Conservation (phyloP, 164 flowering plant genomes). For the Vitis labrusca region DNA sequence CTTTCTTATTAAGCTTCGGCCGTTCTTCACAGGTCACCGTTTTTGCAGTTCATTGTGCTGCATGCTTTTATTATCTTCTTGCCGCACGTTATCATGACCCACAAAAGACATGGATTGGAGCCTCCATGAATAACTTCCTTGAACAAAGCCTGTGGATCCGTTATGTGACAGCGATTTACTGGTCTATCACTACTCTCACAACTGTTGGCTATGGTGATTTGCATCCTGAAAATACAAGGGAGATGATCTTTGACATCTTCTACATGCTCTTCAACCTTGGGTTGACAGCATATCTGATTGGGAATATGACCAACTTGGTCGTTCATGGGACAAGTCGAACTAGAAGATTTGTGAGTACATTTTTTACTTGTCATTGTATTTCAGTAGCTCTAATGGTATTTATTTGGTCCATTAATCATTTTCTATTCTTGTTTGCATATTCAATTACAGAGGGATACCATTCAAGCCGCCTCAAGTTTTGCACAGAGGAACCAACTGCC, state of each 20-base stretch:
- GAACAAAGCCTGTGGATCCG: conserved; percentile 53
- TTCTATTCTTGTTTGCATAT: neutral
- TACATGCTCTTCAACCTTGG: conserved; percentile 98
- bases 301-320: conserved; percentile 98
- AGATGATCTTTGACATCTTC: conserved; percentile 82
- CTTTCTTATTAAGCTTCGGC: neutral
- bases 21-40: conserved; percentile 68
- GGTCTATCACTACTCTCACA: conserved; percentile 95
- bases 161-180: conserved; percentile 84
- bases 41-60: conserved; percentile 94
- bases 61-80: conserved; percentile 79
- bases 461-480: conserved; percentile 92
- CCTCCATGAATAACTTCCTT: conserved; percentile 40
- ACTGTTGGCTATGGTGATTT: conserved; percentile 97
- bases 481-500: conserved; percentile 82
- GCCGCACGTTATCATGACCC: conserved; percentile 72
- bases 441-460: conserved; percentile 70
- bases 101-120: conserved; percentile 73
- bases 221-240: conserved; percentile 78
- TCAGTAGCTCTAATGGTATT: neutral
- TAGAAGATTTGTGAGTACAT: conserved; percentile 72
- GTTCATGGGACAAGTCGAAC: conserved; percentile 93
- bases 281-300: conserved; percentile 86
- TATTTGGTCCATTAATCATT: neutral
- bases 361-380: neutral